A percentile compares a stretch with the other conserved stretches of the same genome.
These are phyloP conservation scores for Paecilomyces variotii DNA, from an alignment of 2,329 filamentous ascomycete genomes.

Conservation along the genomic window DNA sequence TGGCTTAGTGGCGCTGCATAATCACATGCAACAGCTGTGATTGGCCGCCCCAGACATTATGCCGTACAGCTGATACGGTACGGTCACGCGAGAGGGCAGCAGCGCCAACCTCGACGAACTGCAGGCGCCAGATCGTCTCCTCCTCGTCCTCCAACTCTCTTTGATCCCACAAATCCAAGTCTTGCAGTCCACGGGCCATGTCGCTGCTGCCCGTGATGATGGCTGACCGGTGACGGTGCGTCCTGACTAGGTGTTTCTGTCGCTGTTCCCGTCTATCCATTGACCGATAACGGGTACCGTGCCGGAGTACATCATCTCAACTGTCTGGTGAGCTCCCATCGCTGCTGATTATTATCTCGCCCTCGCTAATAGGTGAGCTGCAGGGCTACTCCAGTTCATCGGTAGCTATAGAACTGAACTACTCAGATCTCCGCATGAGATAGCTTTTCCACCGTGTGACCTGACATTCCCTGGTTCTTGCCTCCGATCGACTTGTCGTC, in stretches of 20 bases:
- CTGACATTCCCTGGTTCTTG: neutral
- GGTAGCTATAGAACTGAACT: neutral
- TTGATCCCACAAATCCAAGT: neutral
- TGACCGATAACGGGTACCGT: neutral
- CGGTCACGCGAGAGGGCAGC: constrained; percentile 5
- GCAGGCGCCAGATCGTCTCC: neutral
- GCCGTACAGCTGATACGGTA: constrained; percentile 3
- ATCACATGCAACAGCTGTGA: constrained; percentile 2
- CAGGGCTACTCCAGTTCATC: neutral
- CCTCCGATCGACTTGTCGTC: neutral
- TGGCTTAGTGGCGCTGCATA: constrained; percentile 1
- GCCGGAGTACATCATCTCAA: neutral
- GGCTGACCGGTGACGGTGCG: constrained; percentile 7
- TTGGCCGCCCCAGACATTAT: constrained; percentile 4
- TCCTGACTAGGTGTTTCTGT: constrained; percentile 2
- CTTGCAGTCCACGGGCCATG: constrained; percentile 5
- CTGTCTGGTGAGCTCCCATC: neutral
- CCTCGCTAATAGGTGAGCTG: neutral
- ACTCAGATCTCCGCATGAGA: neutral
- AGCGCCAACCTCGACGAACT: constrained; percentile 2
- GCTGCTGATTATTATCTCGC: neutral
- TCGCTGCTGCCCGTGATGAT: constrained; percentile 5
- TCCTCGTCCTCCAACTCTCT: neutral
- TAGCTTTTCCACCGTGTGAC: neutral
- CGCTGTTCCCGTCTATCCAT: constrained; percentile 1